Evolutionary conservation across 495 filamentous ascomycete genomes (phyloP).

Genomic region (Hypoxylon fragiforme): DNA sequence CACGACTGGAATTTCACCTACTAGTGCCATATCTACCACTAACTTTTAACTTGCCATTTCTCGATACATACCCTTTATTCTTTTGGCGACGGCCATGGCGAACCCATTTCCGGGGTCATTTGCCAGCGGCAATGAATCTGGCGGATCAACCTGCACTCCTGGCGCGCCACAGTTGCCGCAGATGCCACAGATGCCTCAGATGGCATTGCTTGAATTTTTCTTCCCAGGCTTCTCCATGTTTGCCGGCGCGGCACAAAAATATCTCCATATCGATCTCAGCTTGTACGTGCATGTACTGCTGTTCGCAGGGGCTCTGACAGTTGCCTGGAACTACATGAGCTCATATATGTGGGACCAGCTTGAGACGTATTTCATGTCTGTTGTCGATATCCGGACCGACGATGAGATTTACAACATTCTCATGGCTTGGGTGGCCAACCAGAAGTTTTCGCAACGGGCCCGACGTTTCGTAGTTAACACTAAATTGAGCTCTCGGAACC

Average conservation of each 20-base stretch:
- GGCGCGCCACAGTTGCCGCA: slow-evolving; percentile 21
- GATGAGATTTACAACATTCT: slow-evolving; percentile 71
- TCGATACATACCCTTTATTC: neutral
- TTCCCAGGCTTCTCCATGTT: slow-evolving; percentile 74
- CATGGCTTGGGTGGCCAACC: slow-evolving; percentile 69
- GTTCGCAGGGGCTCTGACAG: slow-evolving; percentile 51
- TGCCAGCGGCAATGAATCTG: slow-evolving; percentile 7
- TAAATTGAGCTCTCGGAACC: slow-evolving; percentile 54
- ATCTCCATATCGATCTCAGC: slow-evolving; percentile 70
- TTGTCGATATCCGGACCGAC: slow-evolving; percentile 65
- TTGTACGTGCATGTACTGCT: slow-evolving; percentile 68
- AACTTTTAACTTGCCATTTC: neutral
- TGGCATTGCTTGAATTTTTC: slow-evolving; percentile 67
- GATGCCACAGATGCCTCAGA: slow-evolving; percentile 35
- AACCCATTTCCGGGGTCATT: slow-evolving; percentile 8
- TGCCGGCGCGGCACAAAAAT: slow-evolving; percentile 59
- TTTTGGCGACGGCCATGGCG: slow-evolving; percentile 21
- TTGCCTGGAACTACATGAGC: slow-evolving; percentile 55
- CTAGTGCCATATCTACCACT: neutral
- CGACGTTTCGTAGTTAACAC: slow-evolving; percentile 66
- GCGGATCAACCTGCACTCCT: neutral
- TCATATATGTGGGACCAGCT: slow-evolving; percentile 48
- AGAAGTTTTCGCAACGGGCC: slow-evolving; percentile 58
- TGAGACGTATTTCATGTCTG: slow-evolving; percentile 55
- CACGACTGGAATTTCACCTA: neutral